These are phyloP conservation scores for Suillus ampliporus DNA, from an alignment of 768 basidiomycete genomes.

Conservation along the genomic window DNA sequence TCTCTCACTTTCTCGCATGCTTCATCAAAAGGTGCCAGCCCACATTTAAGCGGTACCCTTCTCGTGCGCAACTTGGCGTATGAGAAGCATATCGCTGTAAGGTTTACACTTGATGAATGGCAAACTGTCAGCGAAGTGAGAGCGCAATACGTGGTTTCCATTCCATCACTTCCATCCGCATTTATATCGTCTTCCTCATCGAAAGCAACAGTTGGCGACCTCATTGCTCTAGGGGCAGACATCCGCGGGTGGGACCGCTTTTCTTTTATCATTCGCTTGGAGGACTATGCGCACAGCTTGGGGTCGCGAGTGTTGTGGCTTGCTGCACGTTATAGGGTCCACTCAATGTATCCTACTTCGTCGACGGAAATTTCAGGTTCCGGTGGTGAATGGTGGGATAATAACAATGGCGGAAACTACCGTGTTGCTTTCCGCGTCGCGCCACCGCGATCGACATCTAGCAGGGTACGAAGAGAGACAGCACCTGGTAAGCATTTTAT, in stretches of 20 bases:
- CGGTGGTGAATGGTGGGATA: conserved; percentile 93
- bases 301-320: conserved; percentile 61
- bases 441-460: background rate
- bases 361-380: conserved; percentile 37
- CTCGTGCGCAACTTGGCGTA: conserved; percentile 87
- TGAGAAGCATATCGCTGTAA: conserved; percentile 81
- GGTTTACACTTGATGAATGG: conserved; percentile 96
- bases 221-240: background rate
- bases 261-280: conserved; percentile 66
- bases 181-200: conserved; percentile 23
- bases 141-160: conserved; percentile 52
- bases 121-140: conserved; percentile 87
- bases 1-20: conserved; percentile 36
- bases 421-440: conserved; percentile 61
- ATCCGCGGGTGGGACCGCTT: conserved; percentile 60
- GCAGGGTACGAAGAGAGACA: conserved; percentile 27
- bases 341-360: conserved; percentile 23
- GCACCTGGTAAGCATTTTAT: conserved; percentile 21
- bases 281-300: conserved; percentile 65
- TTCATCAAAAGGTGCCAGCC: conserved; percentile 18
- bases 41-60: conserved; percentile 71
- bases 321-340: conserved; percentile 56
- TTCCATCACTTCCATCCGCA: conserved; percentile 43
- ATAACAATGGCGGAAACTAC: conserved; percentile 82
- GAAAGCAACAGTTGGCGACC: background rate